These are phyloP conservation scores for Quercus alba DNA, from an alignment of 306 rosid species.

Conservation along the genomic window DNA sequence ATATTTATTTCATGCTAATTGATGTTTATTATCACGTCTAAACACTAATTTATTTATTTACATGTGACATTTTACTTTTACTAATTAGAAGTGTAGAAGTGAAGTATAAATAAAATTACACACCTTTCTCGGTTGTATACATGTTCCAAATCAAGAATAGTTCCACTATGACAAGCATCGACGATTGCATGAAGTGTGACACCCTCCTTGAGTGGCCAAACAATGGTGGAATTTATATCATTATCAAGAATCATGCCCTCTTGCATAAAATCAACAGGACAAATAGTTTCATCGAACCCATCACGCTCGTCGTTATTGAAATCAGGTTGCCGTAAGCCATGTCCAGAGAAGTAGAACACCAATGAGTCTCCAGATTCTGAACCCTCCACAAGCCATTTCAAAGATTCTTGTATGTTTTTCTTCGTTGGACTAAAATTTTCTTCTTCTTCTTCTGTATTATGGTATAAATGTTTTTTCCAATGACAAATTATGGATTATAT, in stretches of 20 bases:
- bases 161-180: conserved; percentile 89
- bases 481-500: too few species aligned
- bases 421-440: conserved; percentile 48
- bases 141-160: conserved; percentile 63
- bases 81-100: neutral
- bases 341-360: conserved; percentile 92
- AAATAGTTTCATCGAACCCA: conserved; percentile 67
- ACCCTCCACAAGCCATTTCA: conserved; percentile 81
- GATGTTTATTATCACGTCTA: too few species aligned
- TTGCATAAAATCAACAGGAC: conserved; percentile 59
- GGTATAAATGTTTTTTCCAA: neutral
- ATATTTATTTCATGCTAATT: rapidly evolving
- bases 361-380: conserved; percentile 54
- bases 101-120: neutral
- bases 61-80: neutral
- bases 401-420: conserved; percentile 51
- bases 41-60: too few species aligned
- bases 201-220: conserved; percentile 61
- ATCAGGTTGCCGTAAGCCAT: conserved; percentile 69
- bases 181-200: conserved; percentile 77
- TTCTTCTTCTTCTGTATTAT: conserved; percentile 36
- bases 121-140: conserved; percentile 41
- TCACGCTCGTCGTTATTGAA: conserved; percentile 58
- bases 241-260: conserved; percentile 68
- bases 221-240: conserved; percentile 58